Evolutionary conservation across 2,329 filamentous ascomycete genomes (phyloP), one percentile per base, ranked within the genome.

Genomic region (Trichophyton rubrum): DNA sequence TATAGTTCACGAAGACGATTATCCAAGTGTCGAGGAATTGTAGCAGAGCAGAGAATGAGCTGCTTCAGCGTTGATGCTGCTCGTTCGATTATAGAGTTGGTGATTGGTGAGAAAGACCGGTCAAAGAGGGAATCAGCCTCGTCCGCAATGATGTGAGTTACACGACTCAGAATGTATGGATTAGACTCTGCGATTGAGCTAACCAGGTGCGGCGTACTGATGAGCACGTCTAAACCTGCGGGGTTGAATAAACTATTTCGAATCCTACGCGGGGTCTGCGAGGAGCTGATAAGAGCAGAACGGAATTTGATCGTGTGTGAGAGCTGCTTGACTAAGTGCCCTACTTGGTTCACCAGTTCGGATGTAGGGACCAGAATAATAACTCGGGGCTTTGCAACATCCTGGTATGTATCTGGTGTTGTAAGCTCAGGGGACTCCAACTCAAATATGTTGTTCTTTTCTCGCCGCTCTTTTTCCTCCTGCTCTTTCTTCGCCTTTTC

Each of bases 41-140:
- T 99, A 58, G 93, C 93, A 2, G 92, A 97, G 78, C 93, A 99
- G 65, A 97, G 83, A 55, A 99, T 81, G 24, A 99, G 80, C 71
- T 96, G 89, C 69, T 89, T 84, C 55, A 97, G 76, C 0, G 90
- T 93, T 0, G 92, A 90, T 5, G 85, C 81, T 1, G 87, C 83
- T 62, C 88, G 87, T 68, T 95, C 89, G 64, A 99, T 82, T 66
- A 99, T 89, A 60, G 83, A 82, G 9, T 84, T 87, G 0, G 93
- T 97, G 24, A 87, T 85, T 0, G 89, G 86, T 3, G 88, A 82
- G 77, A 99, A 99, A 62, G 90, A 95, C 61, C 90, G 88, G 75
- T 99, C 95, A 66, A 99, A 83, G 8, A 99, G 83, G 3, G 91
- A 96, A 74, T 99, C 93, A 1, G 95, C 95, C 77, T 99, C 95